phyloP scores from a whole-genome alignment of 768 basidiomycete species.

The Auriscalpium orientale region DNA sequence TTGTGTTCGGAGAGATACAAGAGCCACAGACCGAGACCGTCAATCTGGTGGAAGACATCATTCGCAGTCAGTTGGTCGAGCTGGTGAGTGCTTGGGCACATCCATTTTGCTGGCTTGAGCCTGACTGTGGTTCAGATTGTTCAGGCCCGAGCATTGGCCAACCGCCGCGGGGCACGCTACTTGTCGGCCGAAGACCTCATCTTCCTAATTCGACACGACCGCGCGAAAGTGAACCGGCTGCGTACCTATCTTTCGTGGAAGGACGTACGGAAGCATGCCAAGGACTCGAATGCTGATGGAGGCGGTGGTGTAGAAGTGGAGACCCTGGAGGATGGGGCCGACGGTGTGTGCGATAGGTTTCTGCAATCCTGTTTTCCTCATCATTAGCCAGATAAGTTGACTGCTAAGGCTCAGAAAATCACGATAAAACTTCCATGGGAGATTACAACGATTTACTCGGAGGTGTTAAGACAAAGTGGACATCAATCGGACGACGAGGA shows the following conservation, averaged over 20 bases:
- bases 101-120: not conserved
- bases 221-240: constrained; percentile 88
- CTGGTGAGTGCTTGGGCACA: constrained; percentile 40
- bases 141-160: constrained; percentile 80
- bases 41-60: constrained; percentile 92
- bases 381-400: constrained; percentile 53
- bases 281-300: constrained; percentile 79
- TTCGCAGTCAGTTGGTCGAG: constrained; percentile 84
- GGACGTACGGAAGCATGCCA: constrained; percentile 91
- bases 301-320: constrained; percentile 79
- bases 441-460: constrained; percentile 84
- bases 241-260: constrained; percentile 95
- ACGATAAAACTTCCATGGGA: constrained; percentile 97
- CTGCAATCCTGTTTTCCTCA: not conserved
- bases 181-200: constrained; percentile 92
- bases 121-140: constrained; percentile 51
- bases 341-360: constrained; percentile 40
- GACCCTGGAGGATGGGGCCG: constrained; percentile 74
- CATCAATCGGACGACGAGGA: constrained; percentile 86
- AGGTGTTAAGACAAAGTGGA: constrained; percentile 45
- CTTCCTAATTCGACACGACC: constrained; percentile 90
- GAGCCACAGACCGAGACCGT: constrained; percentile 84
- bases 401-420: constrained; percentile 83
- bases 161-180: constrained; percentile 75
- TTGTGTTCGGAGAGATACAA: constrained; percentile 93